Evolutionary conservation across 176 grass and related monocot genomes (phyloP), one percentile per base, ranked within the genome.

Genomic region (Dendrocalamus sinicus): DNA sequence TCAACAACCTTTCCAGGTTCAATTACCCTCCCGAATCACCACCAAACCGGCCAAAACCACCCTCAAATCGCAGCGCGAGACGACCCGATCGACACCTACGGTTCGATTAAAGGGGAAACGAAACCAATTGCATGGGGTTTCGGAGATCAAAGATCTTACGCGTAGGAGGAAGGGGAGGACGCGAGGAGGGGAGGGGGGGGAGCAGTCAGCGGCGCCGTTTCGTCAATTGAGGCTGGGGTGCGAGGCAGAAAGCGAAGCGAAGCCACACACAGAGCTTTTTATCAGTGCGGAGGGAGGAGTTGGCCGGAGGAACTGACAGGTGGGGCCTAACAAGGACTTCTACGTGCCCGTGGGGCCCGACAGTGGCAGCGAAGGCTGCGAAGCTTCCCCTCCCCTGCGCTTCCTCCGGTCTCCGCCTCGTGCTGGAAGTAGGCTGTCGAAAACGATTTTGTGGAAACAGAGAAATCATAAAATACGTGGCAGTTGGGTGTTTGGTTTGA

Each of bases 81-180:
- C 0, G 22, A 48, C 12, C 23, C 5, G 24, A 30, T 64, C 61
- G 24, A 64, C 24, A 14, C 12, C 12, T 5, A 64, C 8, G 61
- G 61, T 28, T 28, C 61, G 24, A 64, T 64, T 28, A 28, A 6
- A 12, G 4, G 1, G 61, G 24, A 64, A 64, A 64, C 12, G 12
- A 64, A 14, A 64, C 5, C 24, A 64, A 64, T 26, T n/a, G 24
- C 2, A 28, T 0, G 24, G 47, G 58, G 22, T 3, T 16, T 8
- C 6, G 76, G 53, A 10, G 62, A n/a, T n/a, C n/a, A n/a, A n/a
- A n/a, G n/a, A 76, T 64, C 66, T 91, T 91, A 91, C 89, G 85
- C 8, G 76, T 24, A 9, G 28, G 13, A 46, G 52, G 43, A 59
- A 41, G 63, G 81, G 89, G 52, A 84, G 85, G 23, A 13, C 23